Conservation (phyloP, 2,329 filamentous ascomycete genomes). For the Ophiocordyceps robertsii region DNA sequence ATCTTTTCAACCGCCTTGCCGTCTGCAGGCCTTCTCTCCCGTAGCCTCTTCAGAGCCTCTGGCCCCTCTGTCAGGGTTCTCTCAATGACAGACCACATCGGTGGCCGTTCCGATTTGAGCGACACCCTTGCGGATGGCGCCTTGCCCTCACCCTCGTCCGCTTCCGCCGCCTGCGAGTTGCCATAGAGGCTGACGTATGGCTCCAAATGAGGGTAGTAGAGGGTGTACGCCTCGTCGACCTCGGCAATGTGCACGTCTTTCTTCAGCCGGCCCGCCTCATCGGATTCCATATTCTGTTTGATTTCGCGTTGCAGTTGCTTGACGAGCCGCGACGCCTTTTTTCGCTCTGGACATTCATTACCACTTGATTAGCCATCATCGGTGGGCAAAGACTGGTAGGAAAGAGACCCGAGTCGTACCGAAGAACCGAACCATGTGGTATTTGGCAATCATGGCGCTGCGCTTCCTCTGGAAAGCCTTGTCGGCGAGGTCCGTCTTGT, state of each 20-base stretch:
- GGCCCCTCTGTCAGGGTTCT: slow-evolving; percentile 45
- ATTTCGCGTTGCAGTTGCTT: slow-evolving; percentile 52
- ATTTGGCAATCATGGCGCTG: slow-evolving; percentile 60
- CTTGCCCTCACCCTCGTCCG: slow-evolving; percentile 23
- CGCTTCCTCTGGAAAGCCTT: slow-evolving; percentile 47
- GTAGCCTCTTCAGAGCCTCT: slow-evolving; percentile 35
- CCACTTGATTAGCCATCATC: not conserved
- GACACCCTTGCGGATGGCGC: slow-evolving; percentile 27
- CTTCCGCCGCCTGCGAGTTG: slow-evolving; percentile 17
- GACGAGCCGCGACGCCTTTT: slow-evolving; percentile 54
- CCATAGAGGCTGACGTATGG: slow-evolving; percentile 55
- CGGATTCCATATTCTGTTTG: slow-evolving; percentile 32
- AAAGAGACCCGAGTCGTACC: slow-evolving; percentile 29
- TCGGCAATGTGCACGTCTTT: slow-evolving; percentile 52
- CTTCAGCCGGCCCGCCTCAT: slow-evolving; percentile 37
- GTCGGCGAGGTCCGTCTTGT: slow-evolving; percentile 48
- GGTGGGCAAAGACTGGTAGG: not conserved
- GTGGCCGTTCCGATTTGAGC: slow-evolving; percentile 32
- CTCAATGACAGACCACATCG: slow-evolving; percentile 59
- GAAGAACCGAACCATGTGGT: slow-evolving; percentile 77
- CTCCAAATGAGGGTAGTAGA: slow-evolving; percentile 58
- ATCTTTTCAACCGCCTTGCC: slow-evolving; percentile 3
- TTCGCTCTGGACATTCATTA: slow-evolving; percentile 38
- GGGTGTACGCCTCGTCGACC: slow-evolving; percentile 63
- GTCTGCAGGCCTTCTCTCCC: slow-evolving; percentile 32